Conservation (phyloP, 1,139 yeast species). For the Geotrichum cucujoidarum region DNA sequence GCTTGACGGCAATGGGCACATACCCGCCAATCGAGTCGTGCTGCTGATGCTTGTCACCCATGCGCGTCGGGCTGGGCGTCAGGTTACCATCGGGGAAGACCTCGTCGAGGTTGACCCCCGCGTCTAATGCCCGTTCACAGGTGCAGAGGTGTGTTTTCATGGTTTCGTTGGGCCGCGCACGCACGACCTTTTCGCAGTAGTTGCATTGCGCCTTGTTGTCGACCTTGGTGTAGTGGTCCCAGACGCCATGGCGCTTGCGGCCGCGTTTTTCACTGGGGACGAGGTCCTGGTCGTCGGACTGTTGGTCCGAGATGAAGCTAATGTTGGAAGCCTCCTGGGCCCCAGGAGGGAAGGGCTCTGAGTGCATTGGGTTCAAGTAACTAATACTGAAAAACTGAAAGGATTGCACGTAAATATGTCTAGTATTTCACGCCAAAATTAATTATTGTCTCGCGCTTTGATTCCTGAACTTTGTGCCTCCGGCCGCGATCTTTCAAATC, state of each 20-base stretch:
- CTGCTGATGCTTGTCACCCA: background rate
- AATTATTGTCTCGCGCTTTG: too few relatives aligned
- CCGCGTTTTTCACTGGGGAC: constrained; percentile 5
- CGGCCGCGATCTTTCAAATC: too few relatives aligned
- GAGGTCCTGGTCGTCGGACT: background rate
- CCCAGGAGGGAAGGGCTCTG: background rate
- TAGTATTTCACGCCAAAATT: too few relatives aligned
- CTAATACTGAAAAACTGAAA: too few relatives aligned
- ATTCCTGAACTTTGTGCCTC: too few relatives aligned
- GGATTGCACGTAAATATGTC: too few relatives aligned
- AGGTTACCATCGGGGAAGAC: background rate
- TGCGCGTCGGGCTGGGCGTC: background rate
- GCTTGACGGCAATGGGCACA: constrained; percentile 1
- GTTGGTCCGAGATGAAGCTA: background rate
- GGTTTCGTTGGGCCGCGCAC: constrained; percentile 11
- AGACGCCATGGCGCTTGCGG: constrained; percentile 10
- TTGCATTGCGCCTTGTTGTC: constrained; percentile 14
- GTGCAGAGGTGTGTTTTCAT: constrained; percentile 9
- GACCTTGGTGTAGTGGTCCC: constrained; percentile 9
- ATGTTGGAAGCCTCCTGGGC: background rate
- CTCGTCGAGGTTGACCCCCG: background rate
- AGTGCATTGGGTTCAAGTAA: background rate
- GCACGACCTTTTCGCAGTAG: constrained; percentile 6
- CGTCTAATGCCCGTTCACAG: background rate
- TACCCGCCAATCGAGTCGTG: background rate